Evolutionary conservation across 805 yeast genomes (phyloP).

Genomic region (Candida broadrunensis): DNA sequence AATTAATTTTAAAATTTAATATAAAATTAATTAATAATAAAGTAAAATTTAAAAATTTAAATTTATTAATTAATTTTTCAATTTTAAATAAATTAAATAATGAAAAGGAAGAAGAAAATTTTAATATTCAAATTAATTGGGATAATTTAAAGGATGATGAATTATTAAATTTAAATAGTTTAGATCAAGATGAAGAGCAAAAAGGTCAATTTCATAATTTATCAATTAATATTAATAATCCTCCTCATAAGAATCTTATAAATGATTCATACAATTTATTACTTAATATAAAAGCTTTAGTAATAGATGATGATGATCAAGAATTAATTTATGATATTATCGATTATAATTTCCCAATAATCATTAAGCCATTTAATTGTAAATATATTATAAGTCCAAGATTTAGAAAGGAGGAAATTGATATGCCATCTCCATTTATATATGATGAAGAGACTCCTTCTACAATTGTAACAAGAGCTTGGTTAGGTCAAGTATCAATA

Average conservation of each 20-base stretch:
- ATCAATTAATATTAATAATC: conserved; percentile 13
- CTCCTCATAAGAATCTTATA: conserved; percentile 11
- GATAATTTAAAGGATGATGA: conserved; percentile 38
- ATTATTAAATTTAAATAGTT: conserved; percentile 20
- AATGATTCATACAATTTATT: conserved; percentile 6
- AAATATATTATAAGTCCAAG: conserved; percentile 23
- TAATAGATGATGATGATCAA: conserved; percentile 13
- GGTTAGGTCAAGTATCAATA: conserved; percentile 21
- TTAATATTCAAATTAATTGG: conserved; percentile 28
- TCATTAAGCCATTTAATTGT: conserved; percentile 20
- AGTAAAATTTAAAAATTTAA: conserved; percentile 16
- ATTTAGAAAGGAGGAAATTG: conserved; percentile 19
- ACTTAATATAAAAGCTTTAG: conserved; percentile 23
- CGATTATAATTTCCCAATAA: conserved; percentile 18
- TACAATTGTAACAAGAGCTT: conserved; percentile 23
- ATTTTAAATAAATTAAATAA: conserved; percentile 1
- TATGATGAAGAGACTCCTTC: conserved; percentile 14
- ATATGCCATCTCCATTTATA: conserved; percentile 38
- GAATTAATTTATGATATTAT: conserved; percentile 22
- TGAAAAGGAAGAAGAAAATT: conserved; percentile 9
- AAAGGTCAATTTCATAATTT: conserved; percentile 11
- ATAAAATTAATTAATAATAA: conserved; percentile 14
- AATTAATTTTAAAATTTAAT: conserved; percentile 16
- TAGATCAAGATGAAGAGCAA: conserved; percentile 4
- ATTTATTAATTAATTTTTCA: conserved; percentile 12